Percentiles rank a stretch among this genome's conserved stretches.
phyloP scores from a whole-genome alignment of 257 asterid species.

The Asclepias syriaca region DNA sequence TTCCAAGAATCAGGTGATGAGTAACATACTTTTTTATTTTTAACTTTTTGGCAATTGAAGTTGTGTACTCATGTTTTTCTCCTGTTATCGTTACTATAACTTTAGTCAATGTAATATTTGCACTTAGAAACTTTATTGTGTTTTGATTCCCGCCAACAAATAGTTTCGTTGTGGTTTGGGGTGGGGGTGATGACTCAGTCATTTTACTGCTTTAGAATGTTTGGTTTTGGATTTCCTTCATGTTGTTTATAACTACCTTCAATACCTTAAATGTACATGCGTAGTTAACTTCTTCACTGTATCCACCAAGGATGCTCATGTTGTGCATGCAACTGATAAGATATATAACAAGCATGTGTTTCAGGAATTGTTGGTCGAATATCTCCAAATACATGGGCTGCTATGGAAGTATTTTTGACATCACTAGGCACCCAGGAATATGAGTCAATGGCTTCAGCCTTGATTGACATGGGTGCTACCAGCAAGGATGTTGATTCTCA shows the following conservation, averaged over 20 bases:
- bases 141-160: neutral
- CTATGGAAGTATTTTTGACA: constrained; percentile 81
- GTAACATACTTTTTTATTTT: no score
- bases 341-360: constrained; percentile 10
- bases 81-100: no score
- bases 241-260: neutral
- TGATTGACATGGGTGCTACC: constrained; percentile 97
- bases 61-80: neutral
- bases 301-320: neutral
- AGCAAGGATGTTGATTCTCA: constrained; percentile 55
- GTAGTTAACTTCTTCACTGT: neutral
- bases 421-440: constrained; percentile 78
- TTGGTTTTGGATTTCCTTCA: neutral
- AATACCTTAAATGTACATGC: neutral
- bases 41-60: neutral
- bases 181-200: neutral
- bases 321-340: constrained; percentile 6
- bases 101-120: neutral
- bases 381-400: constrained; percentile 95
- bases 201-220: neutral
- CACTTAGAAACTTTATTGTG: neutral
- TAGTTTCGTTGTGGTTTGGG: neutral
- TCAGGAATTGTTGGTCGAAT: constrained; percentile 97
- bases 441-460: constrained; percentile 83
- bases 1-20: neutral